Conservation (phyloP, 129 eudicot genomes). For the Solidago caesia region DNA sequence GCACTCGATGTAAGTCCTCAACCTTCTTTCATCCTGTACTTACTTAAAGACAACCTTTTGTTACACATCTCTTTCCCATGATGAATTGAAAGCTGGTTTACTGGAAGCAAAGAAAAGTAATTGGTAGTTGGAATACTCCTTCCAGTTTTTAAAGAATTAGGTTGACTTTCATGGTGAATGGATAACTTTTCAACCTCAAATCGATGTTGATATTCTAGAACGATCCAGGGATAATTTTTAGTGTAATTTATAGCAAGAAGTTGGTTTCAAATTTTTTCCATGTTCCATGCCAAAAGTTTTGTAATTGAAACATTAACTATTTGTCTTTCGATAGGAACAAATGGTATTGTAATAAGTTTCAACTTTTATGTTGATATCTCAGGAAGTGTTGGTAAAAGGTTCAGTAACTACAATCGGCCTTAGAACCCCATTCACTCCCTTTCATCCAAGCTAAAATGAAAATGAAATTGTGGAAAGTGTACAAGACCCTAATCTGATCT, state of each 20-base stretch:
- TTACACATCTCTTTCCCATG: background rate
- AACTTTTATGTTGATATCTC: too few relatives aligned
- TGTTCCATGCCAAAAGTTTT: background rate
- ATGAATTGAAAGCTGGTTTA: background rate
- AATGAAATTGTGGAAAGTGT: too few relatives aligned
- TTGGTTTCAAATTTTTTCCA: background rate
- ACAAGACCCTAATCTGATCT: too few relatives aligned
- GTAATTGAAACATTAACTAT: background rate
- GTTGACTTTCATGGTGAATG: background rate
- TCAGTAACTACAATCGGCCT: too few relatives aligned
- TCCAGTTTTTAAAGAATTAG: background rate
- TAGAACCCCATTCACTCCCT: too few relatives aligned
- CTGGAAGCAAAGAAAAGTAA: background rate
- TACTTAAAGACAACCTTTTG: background rate
- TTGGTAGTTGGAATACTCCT: slow-evolving; percentile 1
- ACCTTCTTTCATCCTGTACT: slow-evolving; percentile 6
- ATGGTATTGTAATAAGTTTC: background rate
- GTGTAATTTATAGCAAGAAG: background rate
- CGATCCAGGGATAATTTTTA: background rate
- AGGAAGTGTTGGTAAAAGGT: too few relatives aligned
- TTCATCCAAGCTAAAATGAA: too few relatives aligned
- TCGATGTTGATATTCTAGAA: background rate
- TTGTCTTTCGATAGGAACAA: background rate
- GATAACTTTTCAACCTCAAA: background rate
- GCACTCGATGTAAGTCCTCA: slow-evolving; percentile 69